A percentile compares a stretch with the other conserved stretches of the same genome.
These are phyloP conservation scores for Leccinellum rugosiceps DNA, from an alignment of 768 basidiomycete species.

Conservation along the genomic window DNA sequence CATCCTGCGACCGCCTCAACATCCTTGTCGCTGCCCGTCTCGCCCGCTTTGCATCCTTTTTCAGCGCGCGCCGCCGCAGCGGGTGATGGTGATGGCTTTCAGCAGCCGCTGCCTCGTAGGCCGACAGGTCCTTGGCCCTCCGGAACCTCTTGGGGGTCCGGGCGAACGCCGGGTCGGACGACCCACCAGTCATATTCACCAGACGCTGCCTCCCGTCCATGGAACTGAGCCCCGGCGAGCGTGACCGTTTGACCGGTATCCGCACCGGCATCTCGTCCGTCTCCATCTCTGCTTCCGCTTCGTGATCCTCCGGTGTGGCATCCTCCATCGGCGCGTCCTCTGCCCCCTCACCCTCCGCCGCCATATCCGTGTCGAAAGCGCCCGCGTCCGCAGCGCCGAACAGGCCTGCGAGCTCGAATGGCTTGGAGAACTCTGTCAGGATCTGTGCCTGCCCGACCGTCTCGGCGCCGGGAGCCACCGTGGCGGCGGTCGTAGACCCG, in stretches of 20 bases:
- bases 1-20: conserved; percentile 13
- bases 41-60: conserved; percentile 61
- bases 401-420: conserved; percentile 79
- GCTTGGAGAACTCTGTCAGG: conserved; percentile 62
- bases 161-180: neutral
- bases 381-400: conserved; percentile 80
- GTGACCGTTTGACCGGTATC: conserved; percentile 29
- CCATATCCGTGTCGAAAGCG: conserved; percentile 49
- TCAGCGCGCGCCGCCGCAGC: conserved; percentile 54
- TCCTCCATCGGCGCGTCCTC: conserved; percentile 38
- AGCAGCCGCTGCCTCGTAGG: conserved; percentile 50
- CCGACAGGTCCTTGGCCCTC: conserved; percentile 50
- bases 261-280: conserved; percentile 37
- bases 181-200: neutral
- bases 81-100: conserved; percentile 33
- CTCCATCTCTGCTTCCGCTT: conserved; percentile 33
- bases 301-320: conserved; percentile 35
- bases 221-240: conserved; percentile 6
- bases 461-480: conserved; percentile 72
- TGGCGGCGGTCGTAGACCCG: conserved; percentile 22
- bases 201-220: neutral
- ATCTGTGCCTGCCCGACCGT: conserved; percentile 81
- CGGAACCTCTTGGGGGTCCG: conserved; percentile 58
- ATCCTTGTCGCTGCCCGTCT: conserved; percentile 46
- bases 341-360: neutral